These are phyloP conservation scores for Pelargonium australe DNA, from an alignment of 441 rosid species.

Conservation along the genomic window DNA sequence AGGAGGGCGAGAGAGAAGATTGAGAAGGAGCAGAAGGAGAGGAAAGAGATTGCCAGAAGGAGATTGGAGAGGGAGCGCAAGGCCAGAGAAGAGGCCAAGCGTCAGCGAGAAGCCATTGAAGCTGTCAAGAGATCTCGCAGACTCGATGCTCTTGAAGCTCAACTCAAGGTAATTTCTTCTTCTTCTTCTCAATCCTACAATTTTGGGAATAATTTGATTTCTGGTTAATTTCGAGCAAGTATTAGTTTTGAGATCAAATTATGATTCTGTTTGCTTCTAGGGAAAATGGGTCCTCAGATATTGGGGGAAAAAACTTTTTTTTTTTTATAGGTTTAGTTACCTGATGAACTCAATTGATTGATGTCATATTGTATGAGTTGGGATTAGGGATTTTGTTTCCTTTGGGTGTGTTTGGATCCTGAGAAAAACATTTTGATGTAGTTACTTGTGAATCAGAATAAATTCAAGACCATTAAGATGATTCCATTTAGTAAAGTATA, in stretches of 20 bases:
- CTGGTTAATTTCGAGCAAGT: no score
- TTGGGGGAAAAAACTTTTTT: not conserved
- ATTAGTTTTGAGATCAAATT: not conserved
- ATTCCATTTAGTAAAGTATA: not conserved
- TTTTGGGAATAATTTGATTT: no score
- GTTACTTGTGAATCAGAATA: not conserved
- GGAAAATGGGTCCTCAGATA: not conserved
- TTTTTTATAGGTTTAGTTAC: not conserved
- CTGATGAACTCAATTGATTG: not conserved
- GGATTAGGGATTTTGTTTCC: not conserved
- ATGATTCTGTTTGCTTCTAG: not conserved
- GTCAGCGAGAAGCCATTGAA: constrained; percentile 77
- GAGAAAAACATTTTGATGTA: not conserved
- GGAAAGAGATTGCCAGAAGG: constrained; percentile 63
- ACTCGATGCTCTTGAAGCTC: constrained; percentile 71
- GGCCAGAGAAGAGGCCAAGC: constrained; percentile 63
- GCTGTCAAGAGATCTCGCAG: constrained; percentile 72
- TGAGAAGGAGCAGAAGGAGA: constrained; percentile 77
- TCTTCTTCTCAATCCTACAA: not conserved
- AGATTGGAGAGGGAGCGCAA: constrained; percentile 60
- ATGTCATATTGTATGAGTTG: not conserved
- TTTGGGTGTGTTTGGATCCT: not conserved
- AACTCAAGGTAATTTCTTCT: constrained; percentile 47
- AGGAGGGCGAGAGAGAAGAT: constrained; percentile 90
- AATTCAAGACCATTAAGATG: not conserved